Evolutionary conservation across 2,329 filamentous ascomycete genomes (phyloP).

Genomic region (Pseudogymnoascus sp.): DNA sequence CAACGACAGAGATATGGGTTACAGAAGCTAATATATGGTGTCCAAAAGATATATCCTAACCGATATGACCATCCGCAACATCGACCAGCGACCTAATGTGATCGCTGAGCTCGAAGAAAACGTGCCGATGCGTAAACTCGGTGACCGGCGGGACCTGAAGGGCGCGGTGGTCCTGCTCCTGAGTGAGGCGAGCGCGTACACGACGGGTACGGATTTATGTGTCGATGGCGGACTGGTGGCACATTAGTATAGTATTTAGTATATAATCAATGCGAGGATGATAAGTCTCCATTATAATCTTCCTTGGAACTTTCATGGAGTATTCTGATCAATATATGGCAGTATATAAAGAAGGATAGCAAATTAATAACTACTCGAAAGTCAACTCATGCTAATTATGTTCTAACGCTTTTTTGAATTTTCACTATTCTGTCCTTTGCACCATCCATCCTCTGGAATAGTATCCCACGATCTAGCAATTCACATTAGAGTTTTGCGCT

Average conservation of each 20-base stretch:
- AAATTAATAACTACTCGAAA: background rate
- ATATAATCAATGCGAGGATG: background rate
- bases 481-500: background rate
- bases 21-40: background rate
- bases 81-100: conserved; percentile 23
- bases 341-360: background rate
- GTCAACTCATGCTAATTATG: background rate
- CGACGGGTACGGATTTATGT: conserved; percentile 33
- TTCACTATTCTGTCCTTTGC: background rate
- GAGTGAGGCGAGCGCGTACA: conserved; percentile 33
- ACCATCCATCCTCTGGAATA: background rate
- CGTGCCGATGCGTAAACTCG: conserved; percentile 30
- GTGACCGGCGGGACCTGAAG: conserved; percentile 31
- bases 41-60: conserved; percentile 27
- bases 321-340: background rate
- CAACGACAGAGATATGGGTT: background rate
- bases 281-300: background rate
- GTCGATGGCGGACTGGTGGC: conserved; percentile 26
- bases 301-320: background rate
- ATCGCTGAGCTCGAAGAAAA: conserved; percentile 29
- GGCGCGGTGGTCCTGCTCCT: conserved; percentile 32
- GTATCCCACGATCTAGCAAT: background rate
- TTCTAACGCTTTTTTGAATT: background rate
- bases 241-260: background rate
- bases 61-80: conserved; percentile 29